Percentiles rank a stretch among this genome's conserved stretches.
These are phyloP conservation scores for Scedosporium dehoogii DNA, from an alignment of 2,329 filamentous ascomycete species.

Conservation along the genomic window DNA sequence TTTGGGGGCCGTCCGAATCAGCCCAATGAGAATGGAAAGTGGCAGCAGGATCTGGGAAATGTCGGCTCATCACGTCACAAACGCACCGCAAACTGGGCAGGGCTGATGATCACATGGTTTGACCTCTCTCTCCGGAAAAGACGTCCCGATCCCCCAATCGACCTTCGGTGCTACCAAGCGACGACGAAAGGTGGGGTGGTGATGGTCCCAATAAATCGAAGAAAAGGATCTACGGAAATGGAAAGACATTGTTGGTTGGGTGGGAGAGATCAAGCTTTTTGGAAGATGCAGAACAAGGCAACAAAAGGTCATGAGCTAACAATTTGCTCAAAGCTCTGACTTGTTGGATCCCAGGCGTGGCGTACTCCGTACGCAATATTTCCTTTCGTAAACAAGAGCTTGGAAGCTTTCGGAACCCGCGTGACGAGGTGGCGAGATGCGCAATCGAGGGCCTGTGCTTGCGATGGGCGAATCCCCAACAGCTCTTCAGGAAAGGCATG, in stretches of 20 bases:
- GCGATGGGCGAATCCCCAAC: background rate
- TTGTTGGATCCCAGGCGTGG: too few relatives aligned
- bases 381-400: background rate
- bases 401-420: background rate
- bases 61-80: background rate
- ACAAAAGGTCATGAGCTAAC: too few relatives aligned
- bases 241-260: too few relatives aligned
- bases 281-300: too few relatives aligned
- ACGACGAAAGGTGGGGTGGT: too few relatives aligned
- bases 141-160: too few relatives aligned
- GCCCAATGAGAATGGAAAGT: background rate
- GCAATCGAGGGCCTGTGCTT: background rate
- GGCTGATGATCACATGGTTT: slow-evolving; percentile 1
- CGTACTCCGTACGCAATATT: background rate
- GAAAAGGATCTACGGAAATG: too few relatives aligned
- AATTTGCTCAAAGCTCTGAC: too few relatives aligned
- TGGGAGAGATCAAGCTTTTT: too few relatives aligned
- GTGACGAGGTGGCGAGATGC: background rate
- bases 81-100: background rate
- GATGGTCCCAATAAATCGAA: too few relatives aligned
- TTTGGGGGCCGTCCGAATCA: background rate
- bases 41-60: background rate
- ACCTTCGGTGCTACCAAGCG: too few relatives aligned
- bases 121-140: too few relatives aligned
- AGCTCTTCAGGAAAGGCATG: background rate